Evolutionary conservation across 192 early-diverging fungal genomes (phyloP).

Genomic region (Physocladia obscura): DNA sequence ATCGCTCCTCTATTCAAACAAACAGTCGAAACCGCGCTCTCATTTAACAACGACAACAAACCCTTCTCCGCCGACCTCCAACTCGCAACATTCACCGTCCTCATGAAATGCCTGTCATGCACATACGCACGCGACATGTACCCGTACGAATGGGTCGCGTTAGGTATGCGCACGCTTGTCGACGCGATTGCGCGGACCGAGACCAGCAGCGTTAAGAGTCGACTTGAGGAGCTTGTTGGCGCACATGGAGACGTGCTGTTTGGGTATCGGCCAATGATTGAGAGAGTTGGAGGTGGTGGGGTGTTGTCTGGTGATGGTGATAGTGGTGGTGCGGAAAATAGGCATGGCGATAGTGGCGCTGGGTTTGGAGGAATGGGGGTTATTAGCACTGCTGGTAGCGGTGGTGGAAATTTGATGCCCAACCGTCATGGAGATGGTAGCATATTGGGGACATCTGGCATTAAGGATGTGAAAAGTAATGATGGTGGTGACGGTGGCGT

Average conservation of each 20-base stretch:
- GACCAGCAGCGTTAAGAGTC: background rate
- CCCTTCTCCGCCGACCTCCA: background rate
- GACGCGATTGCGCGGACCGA: background rate
- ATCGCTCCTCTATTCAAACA: background rate
- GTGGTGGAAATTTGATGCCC: background rate
- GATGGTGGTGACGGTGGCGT: too few species aligned
- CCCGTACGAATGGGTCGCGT: conserved; percentile 13
- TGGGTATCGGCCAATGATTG: conserved; percentile 26
- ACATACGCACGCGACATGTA: conserved; percentile 7
- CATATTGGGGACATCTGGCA: too few species aligned
- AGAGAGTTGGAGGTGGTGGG: too few species aligned
- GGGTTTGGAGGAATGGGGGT: background rate
- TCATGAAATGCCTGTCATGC: conserved; percentile 4
- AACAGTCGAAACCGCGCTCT: background rate
- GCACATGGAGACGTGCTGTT: conserved; percentile 19
- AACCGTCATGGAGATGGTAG: background rate
- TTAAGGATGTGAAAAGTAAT: too few species aligned
- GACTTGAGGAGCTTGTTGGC: background rate
- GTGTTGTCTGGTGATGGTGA: background rate
- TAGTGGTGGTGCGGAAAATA: background rate
- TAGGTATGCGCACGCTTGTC: background rate
- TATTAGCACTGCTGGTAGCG: background rate
- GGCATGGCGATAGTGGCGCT: background rate
- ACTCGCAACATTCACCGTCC: background rate
- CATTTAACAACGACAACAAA: background rate